These are phyloP conservation scores for Tolypocladium paradoxum DNA, from an alignment of 2,329 filamentous ascomycete genomes.

Conservation along the genomic window DNA sequence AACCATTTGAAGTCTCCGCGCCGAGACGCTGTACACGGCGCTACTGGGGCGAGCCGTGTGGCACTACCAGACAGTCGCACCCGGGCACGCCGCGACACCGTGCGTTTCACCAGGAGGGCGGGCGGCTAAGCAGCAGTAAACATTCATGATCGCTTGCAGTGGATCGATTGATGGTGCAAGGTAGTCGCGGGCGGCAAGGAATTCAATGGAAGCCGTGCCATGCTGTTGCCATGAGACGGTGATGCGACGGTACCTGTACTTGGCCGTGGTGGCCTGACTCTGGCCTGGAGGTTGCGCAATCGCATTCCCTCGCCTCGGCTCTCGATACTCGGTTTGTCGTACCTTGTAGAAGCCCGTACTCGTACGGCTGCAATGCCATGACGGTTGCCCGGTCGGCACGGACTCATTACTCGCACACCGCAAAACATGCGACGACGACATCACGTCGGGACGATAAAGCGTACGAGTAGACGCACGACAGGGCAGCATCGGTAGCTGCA, in stretches of 20 bases:
- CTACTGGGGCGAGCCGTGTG: background rate
- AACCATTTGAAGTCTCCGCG: background rate
- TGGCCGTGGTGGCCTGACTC: background rate
- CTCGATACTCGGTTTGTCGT: background rate
- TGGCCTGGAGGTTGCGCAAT: background rate
- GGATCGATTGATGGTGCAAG: background rate
- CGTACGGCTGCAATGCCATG: background rate
- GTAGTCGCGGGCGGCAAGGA: background rate
- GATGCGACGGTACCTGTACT: background rate
- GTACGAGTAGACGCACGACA: background rate
- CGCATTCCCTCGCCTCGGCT: background rate
- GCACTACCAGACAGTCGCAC: background rate
- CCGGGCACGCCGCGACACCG: background rate
- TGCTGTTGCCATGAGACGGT: background rate
- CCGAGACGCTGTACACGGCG: background rate
- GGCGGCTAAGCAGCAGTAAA: background rate
- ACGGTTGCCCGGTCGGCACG: background rate
- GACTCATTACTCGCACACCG: background rate
- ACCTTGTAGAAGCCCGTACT: background rate
- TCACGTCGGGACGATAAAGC: background rate
- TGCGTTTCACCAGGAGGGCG: constrained; percentile 1
- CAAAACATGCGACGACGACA: background rate
- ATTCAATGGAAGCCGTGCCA: background rate
- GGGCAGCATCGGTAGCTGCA: background rate
- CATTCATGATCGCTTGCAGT: background rate